phyloP scores from a whole-genome alignment of 2,329 filamentous ascomycete genomes.

The Chaetomium strumarium region DNA sequence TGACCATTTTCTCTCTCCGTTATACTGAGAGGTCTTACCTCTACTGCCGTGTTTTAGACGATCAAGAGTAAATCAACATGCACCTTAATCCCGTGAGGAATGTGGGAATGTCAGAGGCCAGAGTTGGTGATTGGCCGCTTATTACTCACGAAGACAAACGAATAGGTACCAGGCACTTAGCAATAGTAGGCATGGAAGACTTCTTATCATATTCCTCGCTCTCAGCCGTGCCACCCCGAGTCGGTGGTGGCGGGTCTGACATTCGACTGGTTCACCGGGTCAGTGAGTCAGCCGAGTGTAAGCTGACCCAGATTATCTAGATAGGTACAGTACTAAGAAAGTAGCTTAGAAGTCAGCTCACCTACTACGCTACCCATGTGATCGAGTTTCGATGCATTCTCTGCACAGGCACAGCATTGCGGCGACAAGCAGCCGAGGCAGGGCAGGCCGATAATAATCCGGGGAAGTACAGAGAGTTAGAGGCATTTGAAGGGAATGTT shows the following conservation, averaged over 20 bases:
- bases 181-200: too few species aligned
- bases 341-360: not conserved
- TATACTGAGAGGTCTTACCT: too few species aligned
- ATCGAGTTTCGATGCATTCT: not conserved
- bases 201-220: too few species aligned
- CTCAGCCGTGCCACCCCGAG: not conserved
- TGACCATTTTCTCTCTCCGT: too few species aligned
- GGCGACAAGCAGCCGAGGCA: not conserved
- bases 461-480: not conserved
- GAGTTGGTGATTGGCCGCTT: too few species aligned
- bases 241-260: conserved; percentile 2
- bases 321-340: too few species aligned
- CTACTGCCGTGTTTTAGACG: too few species aligned
- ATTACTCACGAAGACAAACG: too few species aligned
- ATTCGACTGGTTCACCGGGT: not conserved
- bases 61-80: too few species aligned
- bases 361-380: not conserved
- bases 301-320: not conserved
- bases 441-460: not conserved
- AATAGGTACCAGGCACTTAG: too few species aligned
- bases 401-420: not conserved
- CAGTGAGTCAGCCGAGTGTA: not conserved
- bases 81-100: too few species aligned
- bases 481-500: not conserved
- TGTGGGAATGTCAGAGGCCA: too few species aligned